These are phyloP conservation scores for Hericium erinaceus DNA, from an alignment of 768 basidiomycete species.

Conservation along the genomic window DNA sequence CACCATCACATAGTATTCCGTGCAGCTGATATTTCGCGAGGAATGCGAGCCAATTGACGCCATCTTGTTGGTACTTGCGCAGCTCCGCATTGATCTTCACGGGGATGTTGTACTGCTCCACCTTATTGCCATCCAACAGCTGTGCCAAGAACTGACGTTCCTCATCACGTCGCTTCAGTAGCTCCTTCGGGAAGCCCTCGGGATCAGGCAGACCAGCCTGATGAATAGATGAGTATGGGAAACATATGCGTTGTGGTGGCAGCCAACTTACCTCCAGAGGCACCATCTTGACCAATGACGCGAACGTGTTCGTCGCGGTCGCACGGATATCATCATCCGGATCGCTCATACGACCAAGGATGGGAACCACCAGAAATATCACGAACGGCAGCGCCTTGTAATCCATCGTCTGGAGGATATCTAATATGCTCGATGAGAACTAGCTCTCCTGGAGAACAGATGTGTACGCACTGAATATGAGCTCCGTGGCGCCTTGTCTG, in stretches of 20 bases:
- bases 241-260: neutral
- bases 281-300: conserved; percentile 95
- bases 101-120: conserved; percentile 82
- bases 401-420: conserved; percentile 85
- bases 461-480: conserved; percentile 75
- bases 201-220: conserved; percentile 97
- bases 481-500: conserved; percentile 83
- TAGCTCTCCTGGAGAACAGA: neutral
- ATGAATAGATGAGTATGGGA: neutral
- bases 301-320: conserved; percentile 95
- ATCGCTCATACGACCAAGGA: conserved; percentile 97
- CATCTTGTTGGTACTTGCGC: conserved; percentile 96
- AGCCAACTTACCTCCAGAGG: conserved; percentile 71
- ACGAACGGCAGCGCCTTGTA: conserved; percentile 94
- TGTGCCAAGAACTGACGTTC: conserved; percentile 92
- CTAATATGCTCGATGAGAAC: conserved; percentile 32
- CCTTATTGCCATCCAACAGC: conserved; percentile 89
- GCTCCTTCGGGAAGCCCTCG: conserved; percentile 79
- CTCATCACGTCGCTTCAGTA: conserved; percentile 74
- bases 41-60: conserved; percentile 98
- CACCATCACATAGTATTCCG: conserved; percentile 96
- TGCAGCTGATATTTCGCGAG: conserved; percentile 96
- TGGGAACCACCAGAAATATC: conserved; percentile 92
- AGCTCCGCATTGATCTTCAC: conserved; percentile 87
- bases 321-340: conserved; percentile 84